Percentiles rank a stretch among this genome's conserved stretches.
These are phyloP conservation scores for Hippophae gyantsensis DNA, from an alignment of 306 rosid species.

Conservation along the genomic window DNA sequence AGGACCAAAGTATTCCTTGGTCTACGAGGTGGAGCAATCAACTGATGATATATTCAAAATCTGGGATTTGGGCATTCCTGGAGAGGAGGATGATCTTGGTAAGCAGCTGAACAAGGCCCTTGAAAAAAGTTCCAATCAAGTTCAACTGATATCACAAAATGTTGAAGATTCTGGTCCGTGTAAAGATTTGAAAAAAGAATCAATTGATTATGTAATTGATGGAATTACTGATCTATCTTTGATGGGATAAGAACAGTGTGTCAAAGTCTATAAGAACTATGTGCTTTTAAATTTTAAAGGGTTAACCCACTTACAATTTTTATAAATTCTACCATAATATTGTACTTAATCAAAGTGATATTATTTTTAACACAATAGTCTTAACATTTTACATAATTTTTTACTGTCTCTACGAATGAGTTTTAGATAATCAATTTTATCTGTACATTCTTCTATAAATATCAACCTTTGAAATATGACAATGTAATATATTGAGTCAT, in stretches of 20 bases:
- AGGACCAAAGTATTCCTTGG: slow-evolving; percentile 16
- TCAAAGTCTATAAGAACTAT: too few species aligned
- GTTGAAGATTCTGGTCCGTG: slow-evolving; percentile 17
- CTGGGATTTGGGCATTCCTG: slow-evolving; percentile 55
- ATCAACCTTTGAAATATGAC: too few species aligned
- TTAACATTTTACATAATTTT: too few species aligned
- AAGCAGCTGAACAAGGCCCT: slow-evolving; percentile 44
- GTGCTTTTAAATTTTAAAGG: too few species aligned
- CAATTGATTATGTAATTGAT: slow-evolving; percentile 28
- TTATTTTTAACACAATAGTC: too few species aligned
- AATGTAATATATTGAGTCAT: too few species aligned
- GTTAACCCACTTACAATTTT: too few species aligned
- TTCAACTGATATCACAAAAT: slow-evolving; percentile 20
- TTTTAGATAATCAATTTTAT: too few species aligned
- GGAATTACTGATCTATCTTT: slow-evolving; percentile 50
- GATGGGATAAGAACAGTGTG: not conserved
- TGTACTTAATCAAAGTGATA: too few species aligned
- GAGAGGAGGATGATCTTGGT: slow-evolving; percentile 54
- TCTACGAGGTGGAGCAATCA: slow-evolving; percentile 25
- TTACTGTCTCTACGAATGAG: too few species aligned
- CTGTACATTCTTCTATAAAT: too few species aligned
- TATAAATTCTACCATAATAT: too few species aligned
- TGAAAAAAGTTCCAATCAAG: slow-evolving; percentile 23
- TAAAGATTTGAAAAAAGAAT: slow-evolving; percentile 27
- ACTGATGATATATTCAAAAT: slow-evolving; percentile 50